Conservation (phyloP, 345 rosid species). For the Eutrema yunnanense region DNA sequence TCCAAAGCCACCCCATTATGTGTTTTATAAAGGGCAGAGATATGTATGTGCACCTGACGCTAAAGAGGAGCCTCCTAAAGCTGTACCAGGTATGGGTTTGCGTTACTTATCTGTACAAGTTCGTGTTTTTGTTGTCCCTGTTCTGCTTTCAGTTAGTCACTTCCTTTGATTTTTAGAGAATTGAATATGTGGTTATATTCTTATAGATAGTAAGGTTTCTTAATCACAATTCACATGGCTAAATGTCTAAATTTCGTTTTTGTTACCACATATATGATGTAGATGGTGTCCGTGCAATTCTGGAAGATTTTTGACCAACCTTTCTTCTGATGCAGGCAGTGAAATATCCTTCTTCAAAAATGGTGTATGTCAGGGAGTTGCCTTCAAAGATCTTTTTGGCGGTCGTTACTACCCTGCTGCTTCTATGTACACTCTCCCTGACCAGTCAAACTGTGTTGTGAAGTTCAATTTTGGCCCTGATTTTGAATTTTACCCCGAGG, state of each 20-base stretch:
- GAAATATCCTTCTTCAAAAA: slow-evolving; percentile 93
- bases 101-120: background rate
- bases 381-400: slow-evolving; percentile 73
- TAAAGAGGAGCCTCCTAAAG: slow-evolving; percentile 82
- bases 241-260: background rate
- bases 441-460: slow-evolving; percentile 78
- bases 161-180: background rate
- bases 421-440: slow-evolving; percentile 95
- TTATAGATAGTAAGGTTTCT: background rate
- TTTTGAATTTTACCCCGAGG: slow-evolving; percentile 62
- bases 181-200: background rate
- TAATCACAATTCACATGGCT: background rate
- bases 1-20: slow-evolving; percentile 73
- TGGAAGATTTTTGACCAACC: background rate
- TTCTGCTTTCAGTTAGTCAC: background rate
- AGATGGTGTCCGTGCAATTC: background rate
- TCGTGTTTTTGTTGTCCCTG: background rate
- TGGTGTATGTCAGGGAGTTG: slow-evolving; percentile 86
- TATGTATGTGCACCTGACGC: slow-evolving; percentile 63
- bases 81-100: slow-evolving; percentile 62
- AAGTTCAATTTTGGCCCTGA: slow-evolving; percentile 93
- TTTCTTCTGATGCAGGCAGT: slow-evolving; percentile 55
- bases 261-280: background rate
- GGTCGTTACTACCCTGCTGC: slow-evolving; percentile 98
- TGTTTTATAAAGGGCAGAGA: slow-evolving; percentile 89